These are phyloP conservation scores for Rubus parviflorus DNA, from an alignment of 306 rosid genomes.

Conservation along the genomic window DNA sequence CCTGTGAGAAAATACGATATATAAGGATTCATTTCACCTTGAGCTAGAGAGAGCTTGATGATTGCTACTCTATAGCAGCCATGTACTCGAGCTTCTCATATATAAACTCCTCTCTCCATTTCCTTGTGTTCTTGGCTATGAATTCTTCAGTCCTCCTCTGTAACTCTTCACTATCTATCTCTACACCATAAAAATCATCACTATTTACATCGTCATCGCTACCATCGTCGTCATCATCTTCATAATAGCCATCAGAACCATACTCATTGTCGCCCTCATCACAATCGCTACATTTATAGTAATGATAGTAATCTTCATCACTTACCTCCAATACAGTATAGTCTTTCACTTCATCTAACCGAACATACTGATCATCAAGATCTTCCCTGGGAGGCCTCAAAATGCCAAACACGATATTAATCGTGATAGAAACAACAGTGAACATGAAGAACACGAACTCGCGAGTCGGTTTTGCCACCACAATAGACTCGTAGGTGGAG, in stretches of 20 bases:
- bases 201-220: not conserved
- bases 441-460: constrained; percentile 23
- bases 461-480: constrained; percentile 17
- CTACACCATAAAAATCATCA: constrained; percentile 16
- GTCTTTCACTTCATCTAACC: not conserved
- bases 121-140: constrained; percentile 29
- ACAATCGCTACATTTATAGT: constrained; percentile 1
- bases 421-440: constrained; percentile 16
- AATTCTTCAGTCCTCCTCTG: constrained; percentile 35
- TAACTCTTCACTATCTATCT: constrained; percentile 22
- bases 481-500: constrained; percentile 24
- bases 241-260: constrained; percentile 34
- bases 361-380: not conserved
- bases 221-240: constrained; percentile 27
- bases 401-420: constrained; percentile 20
- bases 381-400: constrained; percentile 12
- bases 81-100: constrained; percentile 10
- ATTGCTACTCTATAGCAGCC: constrained; percentile 9
- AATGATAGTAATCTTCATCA: not conserved
- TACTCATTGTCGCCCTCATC: not conserved
- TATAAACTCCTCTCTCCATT: constrained; percentile 38
- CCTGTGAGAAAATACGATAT: not conserved
- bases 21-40: not conserved
- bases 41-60: constrained; percentile 10
- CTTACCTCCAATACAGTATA: not conserved